Evolutionary conservation across 768 basidiomycete species (phyloP), one percentile per base, ranked within the genome.

Genomic region (Suillus paluster): DNA sequence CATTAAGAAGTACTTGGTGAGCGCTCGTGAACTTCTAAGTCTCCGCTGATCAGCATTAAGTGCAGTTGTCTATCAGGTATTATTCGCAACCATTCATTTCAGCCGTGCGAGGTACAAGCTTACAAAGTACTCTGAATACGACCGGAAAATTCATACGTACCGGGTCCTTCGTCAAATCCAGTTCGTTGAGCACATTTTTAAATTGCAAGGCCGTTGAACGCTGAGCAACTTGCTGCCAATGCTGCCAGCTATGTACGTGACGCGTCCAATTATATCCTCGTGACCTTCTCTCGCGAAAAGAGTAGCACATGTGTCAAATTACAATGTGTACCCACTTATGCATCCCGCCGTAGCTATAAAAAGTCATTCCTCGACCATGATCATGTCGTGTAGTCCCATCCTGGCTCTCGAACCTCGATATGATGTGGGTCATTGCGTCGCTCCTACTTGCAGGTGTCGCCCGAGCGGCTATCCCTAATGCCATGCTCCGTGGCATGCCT

Each of bases 281-380:
- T 30, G 8, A 19, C 2, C 27, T 49, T 49, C 48, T 49, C 25
- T 30, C 19, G 17, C 49, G 49, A 50, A 50, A 17, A 27, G 49
- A 30, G 27, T 27, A 49, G 17, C 17, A 50, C 17, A 46, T 48
- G 23, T 19, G 49, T 50, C 49, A 50, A 50, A 50, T 50, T 50
- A 19, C 49, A 30, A 19, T 30, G 27, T 50, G 11, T 79, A 62
- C 1, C 72, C 77, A 1, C 71, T 61, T 55, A 78, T 78, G 0
- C 74, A 71, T 2, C 48, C 17, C 19, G 19, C 27, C 49, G 19
- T 30, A 27, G 10, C 49, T 49, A 63, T 52, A 38, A 63, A 46
- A 9, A 62, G 67, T 17, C 41, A 12, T 25, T 58, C 48, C 10
- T 42, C 53, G 4, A 66, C 45, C 63, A 68, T 67, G 46, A 67